These are phyloP conservation scores for Leptodermis oblonga DNA, from an alignment of 257 asterid genomes.

Conservation along the genomic window DNA sequence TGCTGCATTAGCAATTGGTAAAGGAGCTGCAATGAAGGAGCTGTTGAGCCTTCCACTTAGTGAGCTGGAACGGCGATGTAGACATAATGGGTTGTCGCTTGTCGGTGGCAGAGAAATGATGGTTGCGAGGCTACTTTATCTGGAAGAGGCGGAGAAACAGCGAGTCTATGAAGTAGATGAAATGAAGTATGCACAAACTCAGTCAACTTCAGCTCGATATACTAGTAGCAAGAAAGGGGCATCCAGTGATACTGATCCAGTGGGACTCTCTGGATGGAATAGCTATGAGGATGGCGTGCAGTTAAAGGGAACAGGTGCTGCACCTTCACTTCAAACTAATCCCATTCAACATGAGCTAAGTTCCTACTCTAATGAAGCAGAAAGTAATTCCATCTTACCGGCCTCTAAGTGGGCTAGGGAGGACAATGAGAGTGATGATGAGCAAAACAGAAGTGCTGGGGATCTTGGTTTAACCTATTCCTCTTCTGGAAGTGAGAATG, in stretches of 20 bases:
- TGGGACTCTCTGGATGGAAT: conserved; percentile 38
- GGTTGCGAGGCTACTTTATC: conserved; percentile 87
- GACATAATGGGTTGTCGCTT: conserved; percentile 82
- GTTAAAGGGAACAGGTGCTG: conserved; percentile 41
- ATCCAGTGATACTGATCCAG: conserved; percentile 41
- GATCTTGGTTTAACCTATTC: conserved; percentile 80
- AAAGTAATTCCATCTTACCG: conserved; percentile 61
- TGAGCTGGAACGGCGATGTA: conserved; percentile 88
- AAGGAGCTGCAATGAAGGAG: conserved; percentile 89
- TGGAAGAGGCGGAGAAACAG: conserved; percentile 89
- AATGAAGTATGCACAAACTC: conserved; percentile 52
- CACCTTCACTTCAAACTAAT: conserved; percentile 29
- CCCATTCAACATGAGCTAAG: conserved; percentile 28
- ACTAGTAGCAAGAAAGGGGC: conserved; percentile 46
- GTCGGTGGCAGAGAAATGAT: conserved; percentile 92
- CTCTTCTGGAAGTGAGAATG: conserved; percentile 90
- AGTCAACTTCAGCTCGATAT: conserved; percentile 52
- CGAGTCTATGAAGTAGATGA: conserved; percentile 74
- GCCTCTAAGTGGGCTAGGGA: conserved; percentile 94
- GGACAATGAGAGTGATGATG: conserved; percentile 76
- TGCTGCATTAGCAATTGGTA: conserved; percentile 88
- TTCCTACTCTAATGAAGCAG: conserved; percentile 38
- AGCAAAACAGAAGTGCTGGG: conserved; percentile 47
- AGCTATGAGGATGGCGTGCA: conserved; percentile 44
- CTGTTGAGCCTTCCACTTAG: conserved; percentile 62